Base-by-base conservation (phyloP, 129 eudicot species). In the Flaveria linearis region DNA sequence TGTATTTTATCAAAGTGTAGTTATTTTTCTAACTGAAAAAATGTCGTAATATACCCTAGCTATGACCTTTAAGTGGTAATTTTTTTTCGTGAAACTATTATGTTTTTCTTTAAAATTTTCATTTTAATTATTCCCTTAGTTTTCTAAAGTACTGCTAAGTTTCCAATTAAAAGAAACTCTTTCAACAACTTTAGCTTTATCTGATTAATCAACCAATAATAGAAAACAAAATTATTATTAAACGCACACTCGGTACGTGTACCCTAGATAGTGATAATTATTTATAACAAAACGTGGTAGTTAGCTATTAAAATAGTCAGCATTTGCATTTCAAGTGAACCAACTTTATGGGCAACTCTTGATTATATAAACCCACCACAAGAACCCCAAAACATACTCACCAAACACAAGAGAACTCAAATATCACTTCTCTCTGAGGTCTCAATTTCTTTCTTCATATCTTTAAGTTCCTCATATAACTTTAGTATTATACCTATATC, bases 271-370 rank as follows among this genome's bases (percentile, higher is more conserved):
- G 1, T 23, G 17, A 61, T 61, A 25, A 26, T 10, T 26, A 26
- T 25, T 12, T 1, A 60, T 4, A 23, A 61, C 41, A 61, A 61
- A 61, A 61, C 18, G 68, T 13, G 68, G 68, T 26, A 61, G 68
- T 61, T 61, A 41, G 68, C 18, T 3, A 61, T 58, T 58, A 58
- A 58, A 58, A 58, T 58, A 58, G 36, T 58, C 65, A 58, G 1
- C n/a, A 58, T 22, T 10, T 58, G 65, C 65, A 20, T 58, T 58
- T 12, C 30, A 16, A 53, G 25, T 22, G 36, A 58, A 23, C 16
- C 36, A 58, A 58, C 30, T 12, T 22, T 22, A 3, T 22, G 12
- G 16, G 2, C 65, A 58, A 58, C 65, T 23, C 42, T 25, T 61
- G 42, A 30, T 13, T 61, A 61, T 61, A 61, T 10, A 61, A 61